phyloP scores from a whole-genome alignment of 305 asterid species.

The Fraxinus sp. region DNA sequence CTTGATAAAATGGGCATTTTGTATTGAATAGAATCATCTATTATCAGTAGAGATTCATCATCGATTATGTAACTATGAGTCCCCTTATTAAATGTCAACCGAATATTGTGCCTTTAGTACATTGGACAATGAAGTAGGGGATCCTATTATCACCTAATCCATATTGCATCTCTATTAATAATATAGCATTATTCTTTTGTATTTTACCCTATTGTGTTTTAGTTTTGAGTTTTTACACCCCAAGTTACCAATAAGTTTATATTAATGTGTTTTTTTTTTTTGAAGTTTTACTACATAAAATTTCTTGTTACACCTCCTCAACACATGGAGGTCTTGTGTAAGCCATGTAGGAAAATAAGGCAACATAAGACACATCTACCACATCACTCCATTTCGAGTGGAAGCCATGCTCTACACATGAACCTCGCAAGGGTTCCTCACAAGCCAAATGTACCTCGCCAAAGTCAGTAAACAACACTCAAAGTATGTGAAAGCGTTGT shows the following conservation, averaged over 20 bases:
- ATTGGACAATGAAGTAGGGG: not conserved
- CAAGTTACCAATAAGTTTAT: no score
- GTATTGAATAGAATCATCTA: not conserved
- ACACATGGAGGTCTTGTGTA: not conserved
- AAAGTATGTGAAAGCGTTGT: not conserved
- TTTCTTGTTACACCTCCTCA: not conserved
- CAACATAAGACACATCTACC: not conserved
- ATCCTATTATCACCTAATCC: not conserved
- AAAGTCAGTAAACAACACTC: not conserved
- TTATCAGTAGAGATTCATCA: not conserved
- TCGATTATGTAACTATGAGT: not conserved
- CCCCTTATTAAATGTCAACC: not conserved
- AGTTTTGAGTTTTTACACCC: not conserved
- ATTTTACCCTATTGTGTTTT: not conserved
- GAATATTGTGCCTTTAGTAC: not conserved
- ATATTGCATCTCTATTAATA: not conserved
- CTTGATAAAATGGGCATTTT: not conserved
- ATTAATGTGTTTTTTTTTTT: not conserved
- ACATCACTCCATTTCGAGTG: not conserved
- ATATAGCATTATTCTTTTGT: not conserved
- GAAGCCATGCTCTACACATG: not conserved
- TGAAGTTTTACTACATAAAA: not conserved
- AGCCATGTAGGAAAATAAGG: not conserved
- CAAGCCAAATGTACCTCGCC: not conserved
- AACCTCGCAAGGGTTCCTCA: not conserved